Evolutionary conservation across 164 flowering plant genomes (phyloP), one percentile per base, ranked within the genome.

Genomic region (Nelumbo lutea): DNA sequence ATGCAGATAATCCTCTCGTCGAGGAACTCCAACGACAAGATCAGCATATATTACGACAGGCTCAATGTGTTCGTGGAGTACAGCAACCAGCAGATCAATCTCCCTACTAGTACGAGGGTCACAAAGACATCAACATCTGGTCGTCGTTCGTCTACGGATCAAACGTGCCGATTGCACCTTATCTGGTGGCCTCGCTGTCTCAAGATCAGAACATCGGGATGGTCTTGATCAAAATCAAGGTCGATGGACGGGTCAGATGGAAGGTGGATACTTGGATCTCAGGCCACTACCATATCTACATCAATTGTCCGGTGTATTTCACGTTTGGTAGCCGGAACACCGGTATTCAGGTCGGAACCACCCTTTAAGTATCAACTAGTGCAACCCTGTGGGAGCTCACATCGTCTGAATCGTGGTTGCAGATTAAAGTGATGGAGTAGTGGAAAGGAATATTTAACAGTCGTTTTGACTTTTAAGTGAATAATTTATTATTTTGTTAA

Each of bases 31-130:
- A 90, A 88, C 73, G 79, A 74, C 72, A 75, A 74, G 42, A 81
- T 87, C 79, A 63, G 27, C 27, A 27, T 27, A 27, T 27, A 27
- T 27, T 27, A 27, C 27, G 27, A 27, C 27, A 27, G 27, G 2
- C 83, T 88, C 69, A 83, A 85, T 72, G 70, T 80, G 64, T 90
- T 76, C 82, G 90, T 90, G 75, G 47, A 73, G 42, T 90, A 88
- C 84, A 79, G 70, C 1, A 76, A 46, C 80, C 92, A 90, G 72
- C 96, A 89, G 78, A 83, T 90, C 75, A 90, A 90, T 4, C 78
- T 82, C 59, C 80, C 77, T 11, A 74, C 89, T 3, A 13, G 38
- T 90, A 88, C 72, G 90, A 90, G 62, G 96, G 88, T 56, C 91
- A 87, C 79, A 82, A 83, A 52, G 90, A 84, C 14, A 52, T 65